Percentiles rank a stretch among this genome's conserved stretches.
These are phyloP conservation scores for Lactifluus pinguis DNA, from an alignment of 768 basidiomycete species.

Conservation along the genomic window DNA sequence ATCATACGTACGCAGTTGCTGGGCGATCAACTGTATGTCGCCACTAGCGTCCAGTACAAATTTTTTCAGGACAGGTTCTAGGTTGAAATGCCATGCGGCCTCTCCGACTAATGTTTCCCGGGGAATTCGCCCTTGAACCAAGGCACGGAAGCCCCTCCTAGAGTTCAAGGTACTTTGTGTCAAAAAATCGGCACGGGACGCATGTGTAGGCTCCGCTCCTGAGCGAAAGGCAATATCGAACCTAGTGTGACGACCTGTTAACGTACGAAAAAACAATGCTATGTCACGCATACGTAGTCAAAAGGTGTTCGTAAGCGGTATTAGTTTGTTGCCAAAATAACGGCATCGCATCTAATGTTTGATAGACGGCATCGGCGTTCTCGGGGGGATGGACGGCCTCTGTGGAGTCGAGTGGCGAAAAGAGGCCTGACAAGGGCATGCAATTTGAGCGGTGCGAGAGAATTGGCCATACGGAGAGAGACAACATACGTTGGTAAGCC, in stretches of 20 bases:
- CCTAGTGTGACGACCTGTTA: constrained; percentile 28
- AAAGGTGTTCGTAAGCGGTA: constrained; percentile 39
- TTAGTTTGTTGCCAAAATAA: constrained; percentile 48
- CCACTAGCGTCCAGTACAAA: constrained; percentile 33
- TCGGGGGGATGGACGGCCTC: constrained; percentile 20
- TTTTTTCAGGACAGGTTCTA: constrained; percentile 36
- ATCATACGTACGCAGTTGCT: constrained; percentile 37
- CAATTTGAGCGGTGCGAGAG: background rate
- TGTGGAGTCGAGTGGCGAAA: constrained; percentile 9
- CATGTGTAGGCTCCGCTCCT: constrained; percentile 36
- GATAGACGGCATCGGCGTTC: constrained; percentile 33
- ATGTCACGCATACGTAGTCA: constrained; percentile 45
- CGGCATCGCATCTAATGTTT: constrained; percentile 45
- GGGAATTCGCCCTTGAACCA: constrained; percentile 41
- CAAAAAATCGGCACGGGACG: constrained; percentile 49
- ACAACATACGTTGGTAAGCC: constrained; percentile 46
- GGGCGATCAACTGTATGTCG: constrained; percentile 29
- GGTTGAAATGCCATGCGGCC: constrained; percentile 47
- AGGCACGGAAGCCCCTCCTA: constrained; percentile 41
- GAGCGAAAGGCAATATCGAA: constrained; percentile 54
- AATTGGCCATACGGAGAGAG: background rate
- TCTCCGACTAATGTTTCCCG: constrained; percentile 29
- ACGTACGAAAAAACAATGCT: background rate
- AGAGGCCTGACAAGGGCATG: constrained; percentile 17
- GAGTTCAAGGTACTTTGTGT: constrained; percentile 45